phyloP scores from a whole-genome alignment of 1,139 yeast genomes.

The Candida sanyaensis region DNA sequence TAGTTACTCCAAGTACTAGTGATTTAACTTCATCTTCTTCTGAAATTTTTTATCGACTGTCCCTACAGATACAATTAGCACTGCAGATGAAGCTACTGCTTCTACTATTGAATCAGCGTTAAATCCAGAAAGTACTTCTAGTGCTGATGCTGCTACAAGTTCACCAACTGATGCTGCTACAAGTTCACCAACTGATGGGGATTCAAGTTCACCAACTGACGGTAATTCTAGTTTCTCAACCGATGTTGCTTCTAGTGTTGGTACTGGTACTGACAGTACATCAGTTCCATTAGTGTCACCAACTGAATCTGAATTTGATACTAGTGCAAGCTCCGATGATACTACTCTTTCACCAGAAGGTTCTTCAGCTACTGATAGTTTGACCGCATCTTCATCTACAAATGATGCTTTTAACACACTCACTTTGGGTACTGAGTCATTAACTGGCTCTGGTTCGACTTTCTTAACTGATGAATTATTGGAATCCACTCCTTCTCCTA shows the following conservation, averaged over 20 bases:
- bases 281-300: not conserved
- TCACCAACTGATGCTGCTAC: not conserved
- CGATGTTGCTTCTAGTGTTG: not conserved
- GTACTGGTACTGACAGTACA: not conserved
- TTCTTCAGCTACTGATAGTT: not conserved
- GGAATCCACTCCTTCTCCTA: not conserved
- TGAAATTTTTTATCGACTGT: not conserved
- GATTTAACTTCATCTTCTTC: not conserved
- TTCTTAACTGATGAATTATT: not conserved
- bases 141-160: not conserved
- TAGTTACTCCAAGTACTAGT: constrained; percentile 1
- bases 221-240: not conserved
- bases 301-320: not conserved
- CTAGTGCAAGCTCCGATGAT: not conserved
- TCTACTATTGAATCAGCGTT: not conserved
- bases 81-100: not conserved
- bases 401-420: not conserved
- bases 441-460: not conserved
- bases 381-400: not conserved
- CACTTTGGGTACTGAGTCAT: not conserved
- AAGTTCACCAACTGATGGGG: constrained; percentile 1
- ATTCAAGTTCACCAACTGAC: not conserved
- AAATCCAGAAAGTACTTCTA: not conserved
- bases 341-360: not conserved
- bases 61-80: not conserved